These are phyloP conservation scores for Strobilomyces dryophilus DNA, from an alignment of 768 basidiomycete species.

Conservation along the genomic window DNA sequence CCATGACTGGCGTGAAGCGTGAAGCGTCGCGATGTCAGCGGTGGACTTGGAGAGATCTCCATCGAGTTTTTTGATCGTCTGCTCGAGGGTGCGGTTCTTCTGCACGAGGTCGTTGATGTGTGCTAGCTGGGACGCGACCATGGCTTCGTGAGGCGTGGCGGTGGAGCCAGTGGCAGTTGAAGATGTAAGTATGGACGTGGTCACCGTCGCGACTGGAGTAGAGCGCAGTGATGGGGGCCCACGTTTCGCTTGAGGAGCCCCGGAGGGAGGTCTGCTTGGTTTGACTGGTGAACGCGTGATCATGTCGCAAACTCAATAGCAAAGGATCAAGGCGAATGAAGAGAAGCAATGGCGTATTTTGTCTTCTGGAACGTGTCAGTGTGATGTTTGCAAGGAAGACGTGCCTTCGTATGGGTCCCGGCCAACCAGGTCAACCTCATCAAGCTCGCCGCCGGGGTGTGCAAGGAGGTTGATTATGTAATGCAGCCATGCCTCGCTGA, in stretches of 20 bases:
- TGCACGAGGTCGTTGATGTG: slow-evolving; percentile 76
- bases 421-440: slow-evolving; percentile 10
- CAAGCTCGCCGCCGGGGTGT: background rate
- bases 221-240: slow-evolving; percentile 21
- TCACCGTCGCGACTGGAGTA: slow-evolving; percentile 15
- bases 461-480: slow-evolving; percentile 15
- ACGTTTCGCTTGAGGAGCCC: slow-evolving; percentile 13
- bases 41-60: slow-evolving; percentile 41
- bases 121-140: slow-evolving; percentile 56
- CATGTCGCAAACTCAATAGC: slow-evolving; percentile 16
- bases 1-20: slow-evolving; percentile 36
- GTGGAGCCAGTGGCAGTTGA: slow-evolving; percentile 28
- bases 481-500: background rate
- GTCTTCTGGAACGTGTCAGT: slow-evolving; percentile 4
- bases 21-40: slow-evolving; percentile 31
- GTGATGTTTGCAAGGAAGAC: background rate
- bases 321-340: background rate
- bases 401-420: slow-evolving; percentile 1
- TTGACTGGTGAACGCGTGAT: slow-evolving; percentile 30
- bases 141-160: slow-evolving; percentile 38
- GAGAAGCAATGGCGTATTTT: background rate
- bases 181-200: slow-evolving; percentile 25
- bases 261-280: slow-evolving; percentile 9
- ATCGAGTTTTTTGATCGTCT: slow-evolving; percentile 51
- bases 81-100: slow-evolving; percentile 60